These are phyloP conservation scores for Letharia columbiana DNA, from an alignment of 495 filamentous ascomycete species.

Conservation along the genomic window DNA sequence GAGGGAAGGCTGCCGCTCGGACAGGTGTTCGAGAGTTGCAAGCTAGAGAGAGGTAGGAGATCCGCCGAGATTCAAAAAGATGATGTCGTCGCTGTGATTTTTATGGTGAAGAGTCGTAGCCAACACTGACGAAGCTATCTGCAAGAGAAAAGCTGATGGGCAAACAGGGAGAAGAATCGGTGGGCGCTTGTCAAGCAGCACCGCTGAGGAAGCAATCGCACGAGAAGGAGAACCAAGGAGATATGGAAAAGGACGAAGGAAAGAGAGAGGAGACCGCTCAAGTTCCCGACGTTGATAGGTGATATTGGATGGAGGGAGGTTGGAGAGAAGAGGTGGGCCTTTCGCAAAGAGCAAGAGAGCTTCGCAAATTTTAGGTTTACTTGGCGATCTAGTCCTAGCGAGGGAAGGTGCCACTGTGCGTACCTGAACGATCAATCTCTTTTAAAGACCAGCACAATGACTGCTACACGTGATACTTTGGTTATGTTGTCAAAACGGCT, in stretches of 20 bases:
- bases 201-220: constrained; percentile 18
- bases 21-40: constrained; percentile 13
- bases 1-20: constrained; percentile 9
- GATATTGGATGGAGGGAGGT: constrained; percentile 9
- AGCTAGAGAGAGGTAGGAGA: constrained; percentile 9
- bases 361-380: constrained; percentile 24
- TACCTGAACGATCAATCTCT: background rate
- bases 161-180: constrained; percentile 27
- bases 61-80: constrained; percentile 8
- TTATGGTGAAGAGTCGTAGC: constrained; percentile 7
- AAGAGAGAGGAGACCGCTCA: constrained; percentile 23
- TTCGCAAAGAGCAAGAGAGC: constrained; percentile 10
- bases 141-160: constrained; percentile 31
- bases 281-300: constrained; percentile 13
- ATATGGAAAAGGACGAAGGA: constrained; percentile 25
- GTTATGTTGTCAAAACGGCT: background rate
- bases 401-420: background rate
- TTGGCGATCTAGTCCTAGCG: constrained; percentile 12
- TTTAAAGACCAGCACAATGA: background rate
- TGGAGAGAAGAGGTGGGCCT: constrained; percentile 21
- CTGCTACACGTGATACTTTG: too few relatives aligned
- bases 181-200: constrained; percentile 22
- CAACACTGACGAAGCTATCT: constrained; percentile 13
- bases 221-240: constrained; percentile 25
- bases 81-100: constrained; percentile 5